These are phyloP conservation scores for Ogataea glucozyma DNA, from an alignment of 805 yeast species.

Conservation along the genomic window DNA sequence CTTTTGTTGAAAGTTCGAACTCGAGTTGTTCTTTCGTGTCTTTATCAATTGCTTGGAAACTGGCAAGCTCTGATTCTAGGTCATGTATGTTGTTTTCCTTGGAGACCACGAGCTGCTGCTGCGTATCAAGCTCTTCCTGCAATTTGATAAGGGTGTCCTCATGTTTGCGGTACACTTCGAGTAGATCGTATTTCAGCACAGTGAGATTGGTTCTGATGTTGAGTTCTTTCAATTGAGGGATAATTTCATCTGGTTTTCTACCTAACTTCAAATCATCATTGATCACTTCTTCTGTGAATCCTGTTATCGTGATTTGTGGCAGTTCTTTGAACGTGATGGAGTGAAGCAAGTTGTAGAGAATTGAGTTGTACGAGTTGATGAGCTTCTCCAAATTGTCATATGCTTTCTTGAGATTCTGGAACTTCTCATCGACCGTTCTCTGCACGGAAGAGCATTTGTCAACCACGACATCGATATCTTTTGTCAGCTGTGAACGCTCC, in stretches of 20 bases:
- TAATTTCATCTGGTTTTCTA: conserved; percentile 44
- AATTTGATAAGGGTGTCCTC: conserved; percentile 59
- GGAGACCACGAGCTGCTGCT: conserved; percentile 56
- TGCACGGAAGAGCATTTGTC: conserved; percentile 46
- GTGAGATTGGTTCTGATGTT: conserved; percentile 38
- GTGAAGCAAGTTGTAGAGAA: conserved; percentile 49
- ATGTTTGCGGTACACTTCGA: conserved; percentile 45
- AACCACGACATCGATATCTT: conserved; percentile 47
- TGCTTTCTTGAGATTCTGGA: conserved; percentile 48
- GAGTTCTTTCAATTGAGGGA: conserved; percentile 37
- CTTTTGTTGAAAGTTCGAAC: conserved; percentile 21
- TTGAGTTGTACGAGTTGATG: conserved; percentile 57
- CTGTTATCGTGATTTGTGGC: conserved; percentile 26
- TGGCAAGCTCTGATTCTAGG: conserved; percentile 51
- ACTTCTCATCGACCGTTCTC: conserved; percentile 49
- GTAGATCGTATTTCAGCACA: conserved; percentile 47
- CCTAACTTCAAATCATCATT: conserved; percentile 47
- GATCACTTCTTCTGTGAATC: conserved; percentile 28
- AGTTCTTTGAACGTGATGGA: conserved; percentile 25
- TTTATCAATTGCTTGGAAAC: conserved; percentile 20
- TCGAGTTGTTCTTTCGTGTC: conserved; percentile 22
- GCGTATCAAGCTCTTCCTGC: conserved; percentile 59
- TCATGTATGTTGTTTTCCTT: conserved; percentile 57
- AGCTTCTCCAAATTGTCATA: conserved; percentile 53
- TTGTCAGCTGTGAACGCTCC: conserved; percentile 60